These are phyloP conservation scores for Mrakiaceae sp. DNA, from an alignment of 1,284 basidiomycete genomes.

Conservation along the genomic window DNA sequence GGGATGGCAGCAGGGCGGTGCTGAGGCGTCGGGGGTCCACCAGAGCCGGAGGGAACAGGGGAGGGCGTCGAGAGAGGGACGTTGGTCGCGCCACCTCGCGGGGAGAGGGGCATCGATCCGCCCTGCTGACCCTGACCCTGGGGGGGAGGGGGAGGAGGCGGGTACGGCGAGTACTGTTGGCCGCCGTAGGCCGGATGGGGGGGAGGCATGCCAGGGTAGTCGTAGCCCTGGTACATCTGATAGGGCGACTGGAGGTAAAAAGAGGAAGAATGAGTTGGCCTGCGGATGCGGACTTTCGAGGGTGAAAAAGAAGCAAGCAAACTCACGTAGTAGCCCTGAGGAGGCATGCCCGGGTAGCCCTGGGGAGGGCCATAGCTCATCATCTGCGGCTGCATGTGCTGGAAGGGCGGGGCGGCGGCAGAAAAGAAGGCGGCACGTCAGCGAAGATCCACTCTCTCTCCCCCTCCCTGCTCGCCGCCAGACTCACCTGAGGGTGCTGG, in stretches of 20 bases:
- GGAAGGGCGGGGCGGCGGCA: not conserved
- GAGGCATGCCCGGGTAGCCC: conserved; percentile 9
- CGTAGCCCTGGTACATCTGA: conserved; percentile 18
- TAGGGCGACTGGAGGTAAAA: conserved; percentile 16
- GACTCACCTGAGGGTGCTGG: not conserved
- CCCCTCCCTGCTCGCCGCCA: no score
- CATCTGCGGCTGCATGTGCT: not conserved
- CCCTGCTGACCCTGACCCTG: conserved; percentile 22
- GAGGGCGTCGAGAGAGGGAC: conserved; percentile 12
- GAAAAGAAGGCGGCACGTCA: no score
- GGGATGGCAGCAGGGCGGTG: conserved; percentile 14
- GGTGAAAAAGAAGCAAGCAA: not conserved
- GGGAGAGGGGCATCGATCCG: conserved; percentile 16
- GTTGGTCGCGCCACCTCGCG: conserved; percentile 10
- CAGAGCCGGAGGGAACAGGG: conserved; percentile 16
- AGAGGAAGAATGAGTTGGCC: not conserved
- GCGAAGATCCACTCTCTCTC: not conserved
- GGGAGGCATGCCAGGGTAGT: conserved; percentile 10
- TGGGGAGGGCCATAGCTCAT: not conserved
- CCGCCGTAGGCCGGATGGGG: not conserved
- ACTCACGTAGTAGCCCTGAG: not conserved
- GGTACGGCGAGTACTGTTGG: conserved; percentile 2
- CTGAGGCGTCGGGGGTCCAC: conserved; percentile 17
- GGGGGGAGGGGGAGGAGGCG: conserved; percentile 15
- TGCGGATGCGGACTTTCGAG: not conserved